Conservation (phyloP, 306 rosid genomes). For the Vicia sativa region DNA sequence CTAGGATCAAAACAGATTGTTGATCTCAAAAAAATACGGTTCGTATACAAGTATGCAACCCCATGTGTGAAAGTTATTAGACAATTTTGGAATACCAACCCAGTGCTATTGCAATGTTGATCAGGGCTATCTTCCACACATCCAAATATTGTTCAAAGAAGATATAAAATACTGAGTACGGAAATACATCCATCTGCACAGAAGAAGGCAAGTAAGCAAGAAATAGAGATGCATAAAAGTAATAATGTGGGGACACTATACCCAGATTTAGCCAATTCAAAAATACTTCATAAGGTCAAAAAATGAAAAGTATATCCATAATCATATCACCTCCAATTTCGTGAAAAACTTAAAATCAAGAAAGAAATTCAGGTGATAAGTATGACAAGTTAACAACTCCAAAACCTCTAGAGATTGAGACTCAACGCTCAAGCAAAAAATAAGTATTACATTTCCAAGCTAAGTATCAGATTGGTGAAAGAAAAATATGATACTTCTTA, state of each 20-base stretch:
- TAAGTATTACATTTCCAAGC: conserved; percentile 17
- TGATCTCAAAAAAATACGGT: conserved; percentile 15
- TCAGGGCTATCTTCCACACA: conserved; percentile 78
- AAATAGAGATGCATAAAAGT: conserved; percentile 31
- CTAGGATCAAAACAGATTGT: conserved; percentile 26
- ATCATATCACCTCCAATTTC: conserved; percentile 9
- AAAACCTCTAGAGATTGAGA: conserved; percentile 24
- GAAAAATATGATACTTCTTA: neutral
- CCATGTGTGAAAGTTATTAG: conserved; percentile 2
- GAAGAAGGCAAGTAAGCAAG: conserved; percentile 45
- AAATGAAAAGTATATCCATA: conserved; percentile 15
- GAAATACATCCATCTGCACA: conserved; percentile 92
- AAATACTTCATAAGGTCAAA: conserved; percentile 24
- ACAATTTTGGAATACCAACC: conserved; percentile 59
- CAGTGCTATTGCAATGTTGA: conserved; percentile 74
- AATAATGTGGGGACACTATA: conserved; percentile 23
- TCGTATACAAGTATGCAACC: conserved; percentile 6
- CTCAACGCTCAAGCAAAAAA: conserved; percentile 26
- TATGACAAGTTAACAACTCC: conserved; percentile 16
- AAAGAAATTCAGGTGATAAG: conserved; percentile 13
- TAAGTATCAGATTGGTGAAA: conserved; percentile 31
- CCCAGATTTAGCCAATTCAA: conserved; percentile 33
- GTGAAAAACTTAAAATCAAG: conserved; percentile 2
- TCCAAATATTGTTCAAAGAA: conserved; percentile 97
- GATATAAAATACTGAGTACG: conserved; percentile 94